Base-by-base conservation (phyloP, 805 yeast species). In the Pichia thaimueangensis region DNA sequence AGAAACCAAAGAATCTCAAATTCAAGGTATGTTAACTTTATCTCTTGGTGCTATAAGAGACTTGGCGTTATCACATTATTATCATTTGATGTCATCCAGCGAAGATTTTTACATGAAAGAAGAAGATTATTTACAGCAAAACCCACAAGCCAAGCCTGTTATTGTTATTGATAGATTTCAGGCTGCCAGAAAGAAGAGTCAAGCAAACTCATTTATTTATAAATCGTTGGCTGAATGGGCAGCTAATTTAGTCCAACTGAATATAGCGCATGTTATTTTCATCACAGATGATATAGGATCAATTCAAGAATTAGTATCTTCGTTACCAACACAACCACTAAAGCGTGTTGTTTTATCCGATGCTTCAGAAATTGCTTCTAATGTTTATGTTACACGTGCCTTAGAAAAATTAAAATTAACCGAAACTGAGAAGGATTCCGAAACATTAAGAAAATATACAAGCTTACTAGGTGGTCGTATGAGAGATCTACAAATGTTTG, bases 391-490 rank as follows among this genome's bases (percentile, higher is more conserved):
- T 11, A 47, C 73, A 43, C 71, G 70, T 23, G 85, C 80, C 48
- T 60, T 82, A 16, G n/a, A 45, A 22, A 35, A 35, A 13, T 21
- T 15, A 5, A 8, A 25, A 3, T 16, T 32, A 47, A 41, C 30
- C 13, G 57, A 60, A 24, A 63, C 58, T 22, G 53, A 58, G n/a
- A 47, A 56, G 27, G 19, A 39, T 31, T 31, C 23, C 8, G 30
- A 34, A 7, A 70, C 69, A 9, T 68, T 88, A 20, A 80, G 76
- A 20, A 62, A 65, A 5, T 73, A 80, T 25, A 64, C 89, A 27
- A 76, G 67, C 22, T 94, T 95, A 11, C 64, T 93, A 22, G 98
- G 98, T 17, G 98, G 98, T 31, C 78, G 98, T 48, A 84, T 91
- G 89, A 70, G 88, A 35, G 98, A 93, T 60, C 69, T 93, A 39